These are phyloP conservation scores for Talaromyces piceae DNA, from an alignment of 2,329 filamentous ascomycete genomes.

Conservation along the genomic window DNA sequence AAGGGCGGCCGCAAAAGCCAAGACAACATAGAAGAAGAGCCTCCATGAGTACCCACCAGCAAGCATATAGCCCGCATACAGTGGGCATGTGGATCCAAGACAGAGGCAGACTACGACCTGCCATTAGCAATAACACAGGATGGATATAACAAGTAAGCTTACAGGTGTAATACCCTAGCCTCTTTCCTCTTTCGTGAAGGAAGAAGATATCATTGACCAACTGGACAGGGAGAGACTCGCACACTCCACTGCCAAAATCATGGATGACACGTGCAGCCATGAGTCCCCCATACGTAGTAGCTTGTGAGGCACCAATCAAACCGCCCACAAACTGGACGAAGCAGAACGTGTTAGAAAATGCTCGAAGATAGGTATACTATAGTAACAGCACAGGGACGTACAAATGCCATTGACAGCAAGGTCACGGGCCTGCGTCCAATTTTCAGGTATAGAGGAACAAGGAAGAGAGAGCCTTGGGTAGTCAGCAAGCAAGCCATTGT, in stretches of 20 bases:
- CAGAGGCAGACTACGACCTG: conserved; percentile 43
- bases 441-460: conserved; percentile 53
- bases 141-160: conserved; percentile 7
- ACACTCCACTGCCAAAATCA: conserved; percentile 38
- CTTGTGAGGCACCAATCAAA: conserved; percentile 36
- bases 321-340: conserved; percentile 31
- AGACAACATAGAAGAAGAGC: conserved; percentile 55
- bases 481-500: not conserved
- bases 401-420: conserved; percentile 34
- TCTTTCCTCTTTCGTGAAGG: conserved; percentile 40
- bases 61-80: conserved; percentile 57
- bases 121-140: conserved; percentile 1
- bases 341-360: not conserved
- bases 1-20: conserved; percentile 44
- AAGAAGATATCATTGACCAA: conserved; percentile 44
- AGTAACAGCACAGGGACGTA: conserved; percentile 10
- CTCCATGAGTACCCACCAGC: conserved; percentile 52
- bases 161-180: conserved; percentile 54
- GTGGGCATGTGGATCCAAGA: conserved; percentile 48
- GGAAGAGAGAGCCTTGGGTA: conserved; percentile 40
- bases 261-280: conserved; percentile 39
- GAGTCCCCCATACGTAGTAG: conserved; percentile 32
- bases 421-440: conserved; percentile 39
- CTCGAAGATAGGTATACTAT: not conserved
- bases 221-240: conserved; percentile 41